Base-by-base conservation (phyloP, 345 rosid genomes). In the Diplotaxis tenuifolia region DNA sequence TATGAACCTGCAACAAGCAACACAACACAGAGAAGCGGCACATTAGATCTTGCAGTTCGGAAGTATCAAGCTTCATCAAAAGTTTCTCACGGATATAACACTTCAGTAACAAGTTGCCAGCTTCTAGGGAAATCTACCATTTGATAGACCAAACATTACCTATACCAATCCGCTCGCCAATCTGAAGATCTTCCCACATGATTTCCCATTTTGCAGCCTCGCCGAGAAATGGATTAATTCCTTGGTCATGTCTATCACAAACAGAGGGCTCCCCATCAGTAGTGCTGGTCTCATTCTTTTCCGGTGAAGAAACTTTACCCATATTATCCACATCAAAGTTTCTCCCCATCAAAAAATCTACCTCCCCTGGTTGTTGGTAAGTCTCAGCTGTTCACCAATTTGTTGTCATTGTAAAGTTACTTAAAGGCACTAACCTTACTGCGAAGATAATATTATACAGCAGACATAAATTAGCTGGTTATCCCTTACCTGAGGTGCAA, bases 141-240 rank as follows among this genome's bases (percentile, higher is more conserved):
- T 34, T 54, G 49, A 68, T 15, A 32, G 66, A n/a, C 20, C 52
- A 75, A 70, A 45, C 53, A 86, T 85, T 88, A 94, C 97, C 98
- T 40, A 94, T 92, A 70, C 97, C 98, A 77, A 94, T 91, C n/a
- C 98, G 96, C 79, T 94, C 98, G 68, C 97, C 98, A 75, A 94
- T 83, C 77, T 84, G 88, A 77, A 91, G 92, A 85, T 91, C 96
- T 79, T 91, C 96, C 98, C 98, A 94, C 38, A 80, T 84, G 76
- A 94, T 88, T 87, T 91, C 97, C 90, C 96, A 88, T 77, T 87
- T 90, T 18, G 85, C 91, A 72, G 85, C 97, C 79, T 90, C 96
- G 14, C 93, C 89, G 10, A 85, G 88, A 78, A 87, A 72, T 23
- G 91, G 89, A 73, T 88, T 82, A 59, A 88, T 71, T 73, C 83